Conservation (phyloP, 116 monocot genomes). For the Trichopus zeylanicus region DNA sequence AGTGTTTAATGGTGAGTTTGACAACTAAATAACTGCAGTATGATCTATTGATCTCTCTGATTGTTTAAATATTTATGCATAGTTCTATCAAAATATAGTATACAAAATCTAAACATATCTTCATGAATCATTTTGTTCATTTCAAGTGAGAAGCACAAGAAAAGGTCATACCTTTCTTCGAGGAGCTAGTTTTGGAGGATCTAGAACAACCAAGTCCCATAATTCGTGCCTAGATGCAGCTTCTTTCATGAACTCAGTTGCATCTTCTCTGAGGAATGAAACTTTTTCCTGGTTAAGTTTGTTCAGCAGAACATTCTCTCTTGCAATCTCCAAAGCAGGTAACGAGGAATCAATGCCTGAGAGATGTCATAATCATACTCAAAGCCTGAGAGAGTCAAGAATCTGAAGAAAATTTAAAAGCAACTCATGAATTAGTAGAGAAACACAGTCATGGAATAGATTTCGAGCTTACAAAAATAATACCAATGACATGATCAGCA, state of each 20-base stretch:
- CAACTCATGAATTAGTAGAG: no score
- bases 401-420: neutral
- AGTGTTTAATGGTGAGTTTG: no score
- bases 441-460: constrained; percentile 9
- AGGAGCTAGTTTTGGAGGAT: constrained; percentile 97
- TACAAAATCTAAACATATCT: no score
- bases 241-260: constrained; percentile 84
- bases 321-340: constrained; percentile 87
- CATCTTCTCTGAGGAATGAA: constrained; percentile 83
- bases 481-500: constrained; percentile 82
- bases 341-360: constrained; percentile 91
- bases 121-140: no score
- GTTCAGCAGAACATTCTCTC: constrained; percentile 81
- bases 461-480: constrained; percentile 25
- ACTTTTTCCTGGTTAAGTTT: constrained; percentile 48
- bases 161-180: constrained; percentile 84
- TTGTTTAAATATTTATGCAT: no score
- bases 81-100: no score
- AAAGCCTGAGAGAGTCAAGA: neutral
- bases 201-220: constrained; percentile 90
- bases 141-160: no score
- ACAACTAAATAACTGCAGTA: no score
- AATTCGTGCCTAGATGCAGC: constrained; percentile 55
- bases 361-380: constrained; percentile 12
- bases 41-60: no score